Base-by-base conservation (phyloP, 2,329 filamentous ascomycete genomes). In the Fusarium sp. region DNA sequence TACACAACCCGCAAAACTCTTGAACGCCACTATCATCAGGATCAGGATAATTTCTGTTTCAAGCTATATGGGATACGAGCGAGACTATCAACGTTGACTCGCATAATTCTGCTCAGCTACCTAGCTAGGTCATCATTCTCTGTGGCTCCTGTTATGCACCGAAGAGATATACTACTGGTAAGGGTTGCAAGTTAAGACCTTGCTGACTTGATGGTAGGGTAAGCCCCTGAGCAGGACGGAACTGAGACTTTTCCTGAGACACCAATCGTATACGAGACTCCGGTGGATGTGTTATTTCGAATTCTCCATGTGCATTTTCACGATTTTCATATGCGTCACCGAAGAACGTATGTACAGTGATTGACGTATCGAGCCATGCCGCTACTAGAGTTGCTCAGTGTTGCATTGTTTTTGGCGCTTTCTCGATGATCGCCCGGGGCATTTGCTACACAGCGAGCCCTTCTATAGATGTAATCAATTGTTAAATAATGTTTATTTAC, bases 1-100 rank as follows among this genome's bases (percentile, higher is more conserved):
- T 67, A 64, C 68, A 67, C 65, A 70, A 69, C 69, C 46, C 39
- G 60, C 51, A 52, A 63, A 56, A 43, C 32, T 47, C 43, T 61
- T 64, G 46, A 51, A 61, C 51, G 50, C 54, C 65, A 28, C 50
- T 32, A 44, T 65, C 36, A 14, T 19, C 24, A 40, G 47, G 50
- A 23, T 32, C 42, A 36, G 26, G 19, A 62, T 44, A 56, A 51
- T n/a, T 23, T 24, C 19, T 32, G 34, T 32, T 32, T 40, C n/a
- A 20, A 53, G n/a, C 38, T n/a, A 45, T 38, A 23, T 34, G 28
- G 45, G 45, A 45, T 24, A 24, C 34, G 14, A 48, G 32, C 42
- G 19, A 19, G 23, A 28, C 23, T 24, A 28, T 32, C 23, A 39
- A 38, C n/a, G 17, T 45, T 48, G 15, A 44, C 34, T 20, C 45